Evolutionary conservation across 306 rosid species (phyloP).

Genomic region (Phaseolus lunatus): DNA sequence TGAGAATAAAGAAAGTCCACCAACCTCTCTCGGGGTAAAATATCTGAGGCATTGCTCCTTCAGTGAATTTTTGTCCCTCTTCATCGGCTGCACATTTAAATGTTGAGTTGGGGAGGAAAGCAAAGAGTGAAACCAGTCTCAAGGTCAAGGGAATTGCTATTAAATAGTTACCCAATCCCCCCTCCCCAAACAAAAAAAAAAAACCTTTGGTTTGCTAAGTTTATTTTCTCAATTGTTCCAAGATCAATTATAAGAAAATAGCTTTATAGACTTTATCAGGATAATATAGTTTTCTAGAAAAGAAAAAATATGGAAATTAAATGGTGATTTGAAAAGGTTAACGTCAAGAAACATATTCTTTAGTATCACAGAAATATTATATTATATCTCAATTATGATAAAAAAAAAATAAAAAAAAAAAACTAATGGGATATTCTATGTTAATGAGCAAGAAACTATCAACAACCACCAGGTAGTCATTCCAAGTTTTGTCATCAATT

Average conservation of each 20-base stretch:
- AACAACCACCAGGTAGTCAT: constrained; percentile 1
- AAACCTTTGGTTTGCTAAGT: background rate
- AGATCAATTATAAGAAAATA: background rate
- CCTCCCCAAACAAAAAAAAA: background rate
- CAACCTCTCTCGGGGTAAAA: constrained; percentile 92
- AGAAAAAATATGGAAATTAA: constrained; percentile 6
- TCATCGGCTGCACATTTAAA: constrained; percentile 66
- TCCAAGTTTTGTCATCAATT: constrained; percentile 26
- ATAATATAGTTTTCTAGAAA: constrained; percentile 8
- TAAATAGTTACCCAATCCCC: background rate
- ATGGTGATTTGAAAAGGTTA: background rate
- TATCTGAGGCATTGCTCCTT: constrained; percentile 81
- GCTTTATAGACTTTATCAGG: background rate
- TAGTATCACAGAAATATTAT: background rate
- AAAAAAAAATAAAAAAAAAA: constrained; percentile 29
- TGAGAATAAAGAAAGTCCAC: constrained; percentile 41
- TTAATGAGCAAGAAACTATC: background rate
- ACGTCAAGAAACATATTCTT: constrained; percentile 29
- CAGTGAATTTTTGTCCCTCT: constrained; percentile 71
- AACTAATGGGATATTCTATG: background rate
- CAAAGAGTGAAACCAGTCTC: constrained; percentile 5
- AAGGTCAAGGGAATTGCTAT: background rate
- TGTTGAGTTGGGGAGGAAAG: constrained; percentile 32
- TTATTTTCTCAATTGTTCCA: background rate
- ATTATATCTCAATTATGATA: constrained; percentile 14